Base-by-base conservation (phyloP, 2,329 filamentous ascomycete species). In the Stemphylium lycopersici region DNA sequence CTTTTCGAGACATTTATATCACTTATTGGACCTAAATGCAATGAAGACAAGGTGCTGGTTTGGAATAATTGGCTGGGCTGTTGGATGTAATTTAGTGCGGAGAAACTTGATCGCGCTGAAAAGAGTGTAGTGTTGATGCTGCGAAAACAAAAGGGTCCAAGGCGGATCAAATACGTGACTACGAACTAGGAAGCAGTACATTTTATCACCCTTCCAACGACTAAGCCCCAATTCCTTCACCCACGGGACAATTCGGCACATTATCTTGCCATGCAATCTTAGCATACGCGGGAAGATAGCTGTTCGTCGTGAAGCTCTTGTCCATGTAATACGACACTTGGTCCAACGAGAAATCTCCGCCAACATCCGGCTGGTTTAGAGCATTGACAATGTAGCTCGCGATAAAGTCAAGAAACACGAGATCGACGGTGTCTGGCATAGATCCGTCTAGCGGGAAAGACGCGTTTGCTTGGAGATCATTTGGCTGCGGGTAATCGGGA, bases 391-490 rank as follows among this genome's bases (percentile, higher is more conserved):
- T 69, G 41, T 76, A 70, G 10, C 59, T 61, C 12, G 69, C 69
- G 15, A 78, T 75, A 59, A 82, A 84, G 58, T 84, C 81, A 12
- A 82, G 67, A 62, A 84, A 84, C 20, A 85, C 73, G 0, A 85
- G 65, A 56, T 85, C 83, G 2, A 84, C 82, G 2, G 66, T 76
- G 10, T 77, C 75, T 0, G 81, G 78, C 15, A 69, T 47, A 3
- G 62, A 73, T 1, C 79, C 78, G 20, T 78, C 72, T 2, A 66
- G 53, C 0, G 80, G 79, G 48, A 84, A 83, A 0, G 78, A 80
- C 6, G 71, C 81, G 13, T 79, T 77, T 2, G 77, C 78, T 63
- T 82, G 79, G 61, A 83, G 80, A 61, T 81, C 81, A 56, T 79
- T 75, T 4, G 83, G 83, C 38, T 81, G 75, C 1, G 62, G 39